Evolutionary conservation across 1,284 basidiomycete genomes (phyloP), one percentile per base, ranked within the genome.

Genomic region (Ceratobasidium sp.): DNA sequence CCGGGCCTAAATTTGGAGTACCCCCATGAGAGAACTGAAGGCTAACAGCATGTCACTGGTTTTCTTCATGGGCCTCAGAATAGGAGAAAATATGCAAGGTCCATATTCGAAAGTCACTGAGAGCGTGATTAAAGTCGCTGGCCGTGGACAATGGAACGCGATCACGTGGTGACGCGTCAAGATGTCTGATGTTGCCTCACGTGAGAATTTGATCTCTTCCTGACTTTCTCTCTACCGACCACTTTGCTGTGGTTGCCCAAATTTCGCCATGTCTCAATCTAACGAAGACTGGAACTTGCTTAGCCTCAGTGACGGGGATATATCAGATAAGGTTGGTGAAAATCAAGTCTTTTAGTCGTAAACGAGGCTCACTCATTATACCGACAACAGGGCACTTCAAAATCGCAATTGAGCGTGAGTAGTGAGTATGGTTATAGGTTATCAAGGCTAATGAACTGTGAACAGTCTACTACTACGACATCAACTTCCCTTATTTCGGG

Each of bases 131-230:
- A 13, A 42, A n/a, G n/a, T n/a, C n/a, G n/a, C n/a, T n/a, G n/a
- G n/a, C n/a, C n/a, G n/a, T n/a, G n/a, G n/a, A n/a, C n/a, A 51
- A 45, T 6, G 56, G 23, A 45, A 73, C 69, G 31, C 69, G 69
- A 47, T 56, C 69, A 73, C 69, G 69, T 73, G 69, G 42, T 47
- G 23, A 39, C 69, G 69, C 47, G 56, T 61, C 20, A 28, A 37
- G 39, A 73, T n/a, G n/a, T n/a, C n/a, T n/a, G n/a, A n/a, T 73
- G 69, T 73, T 73, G 69, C 35, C 20, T 53, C 69, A 73, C 69
- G 69, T 73, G 66, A 54, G 31, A 54, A 39, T 10, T 56, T 54
- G 56, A 20, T 35, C n/a, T 26, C 17, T 39, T 61, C 69, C 69
- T 73, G 28, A 73, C 69, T 61, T 73, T 63, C 69, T 39, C 8